phyloP scores from a whole-genome alignment of 2,329 filamentous ascomycete genomes.

The Gliomastix tumulicola region DNA sequence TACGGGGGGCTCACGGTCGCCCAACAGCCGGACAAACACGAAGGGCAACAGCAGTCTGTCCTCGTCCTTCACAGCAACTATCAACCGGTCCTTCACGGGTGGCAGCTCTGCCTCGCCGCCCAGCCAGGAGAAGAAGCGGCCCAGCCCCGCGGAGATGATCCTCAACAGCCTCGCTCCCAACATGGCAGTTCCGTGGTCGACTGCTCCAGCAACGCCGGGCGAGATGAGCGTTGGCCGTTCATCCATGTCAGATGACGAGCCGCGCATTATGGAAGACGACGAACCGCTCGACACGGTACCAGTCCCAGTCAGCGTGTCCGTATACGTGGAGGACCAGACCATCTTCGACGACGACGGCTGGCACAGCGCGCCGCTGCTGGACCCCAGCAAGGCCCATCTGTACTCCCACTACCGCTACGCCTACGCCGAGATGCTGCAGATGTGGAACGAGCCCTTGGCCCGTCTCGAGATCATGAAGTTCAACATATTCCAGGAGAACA shows the following conservation, averaged over 20 bases:
- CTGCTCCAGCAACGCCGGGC: slow-evolving; percentile 31
- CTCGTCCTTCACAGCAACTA: slow-evolving; percentile 47
- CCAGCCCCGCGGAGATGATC: slow-evolving; percentile 56
- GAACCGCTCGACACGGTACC: slow-evolving; percentile 25
- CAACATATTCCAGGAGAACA: slow-evolving; percentile 50
- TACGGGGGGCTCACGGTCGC: slow-evolving; percentile 12
- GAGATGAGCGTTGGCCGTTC: slow-evolving; percentile 41
- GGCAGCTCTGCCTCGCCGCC: slow-evolving; percentile 35
- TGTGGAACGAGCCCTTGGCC: slow-evolving; percentile 56
- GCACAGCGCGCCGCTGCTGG: slow-evolving; percentile 51
- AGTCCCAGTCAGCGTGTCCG: slow-evolving; percentile 43
- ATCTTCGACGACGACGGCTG: slow-evolving; percentile 64
- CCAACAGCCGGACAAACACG: background rate
- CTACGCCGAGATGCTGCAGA: slow-evolving; percentile 63
- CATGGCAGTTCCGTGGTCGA: slow-evolving; percentile 6
- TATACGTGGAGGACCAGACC: slow-evolving; percentile 54
- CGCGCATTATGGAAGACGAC: slow-evolving; percentile 31
- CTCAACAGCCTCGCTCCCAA: slow-evolving; percentile 46
- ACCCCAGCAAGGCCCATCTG: slow-evolving; percentile 36
- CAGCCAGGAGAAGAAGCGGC: slow-evolving; percentile 40
- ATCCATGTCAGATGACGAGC: slow-evolving; percentile 48
- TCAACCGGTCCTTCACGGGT: slow-evolving; percentile 38
- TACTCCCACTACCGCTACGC: slow-evolving; percentile 57
- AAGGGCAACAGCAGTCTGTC: slow-evolving; percentile 33
- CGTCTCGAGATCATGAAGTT: slow-evolving; percentile 65